A percentile compares a stretch with the other conserved stretches of the same genome.
phyloP scores from a whole-genome alignment of 2,329 filamentous ascomycete species.

The Rhexocercosporidium sp. region DNA sequence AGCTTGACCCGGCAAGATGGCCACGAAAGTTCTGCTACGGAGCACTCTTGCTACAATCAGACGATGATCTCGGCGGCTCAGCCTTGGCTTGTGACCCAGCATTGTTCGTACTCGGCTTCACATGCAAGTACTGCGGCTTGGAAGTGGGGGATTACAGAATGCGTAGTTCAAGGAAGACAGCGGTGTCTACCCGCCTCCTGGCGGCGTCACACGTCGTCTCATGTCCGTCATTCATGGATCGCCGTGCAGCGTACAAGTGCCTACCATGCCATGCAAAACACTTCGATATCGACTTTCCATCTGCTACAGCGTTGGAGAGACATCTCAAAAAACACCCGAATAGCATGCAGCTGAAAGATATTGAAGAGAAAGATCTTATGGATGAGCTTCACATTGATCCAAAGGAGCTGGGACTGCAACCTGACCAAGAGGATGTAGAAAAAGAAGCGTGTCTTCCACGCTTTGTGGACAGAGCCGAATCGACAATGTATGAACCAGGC shows the following conservation, averaged over 20 bases:
- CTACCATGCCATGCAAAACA: constrained; percentile 6
- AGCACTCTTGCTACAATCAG: constrained; percentile 4
- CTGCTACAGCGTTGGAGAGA: background rate
- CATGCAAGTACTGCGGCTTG: background rate
- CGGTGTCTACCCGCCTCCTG: background rate
- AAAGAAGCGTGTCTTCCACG: background rate
- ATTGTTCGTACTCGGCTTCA: background rate
- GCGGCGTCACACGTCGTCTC: background rate
- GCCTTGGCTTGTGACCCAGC: background rate
- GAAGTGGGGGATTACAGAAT: background rate
- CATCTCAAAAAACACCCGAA: constrained; percentile 1
- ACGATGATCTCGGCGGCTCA: background rate
- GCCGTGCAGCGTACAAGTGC: constrained; percentile 3
- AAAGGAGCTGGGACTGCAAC: background rate
- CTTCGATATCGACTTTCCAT: constrained; percentile 5
- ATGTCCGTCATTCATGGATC: background rate
- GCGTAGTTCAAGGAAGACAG: background rate
- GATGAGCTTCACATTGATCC: background rate
- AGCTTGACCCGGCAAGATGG: background rate
- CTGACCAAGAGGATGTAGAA: background rate
- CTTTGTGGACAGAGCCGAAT: background rate
- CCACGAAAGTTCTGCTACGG: background rate
- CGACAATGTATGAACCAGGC: background rate
- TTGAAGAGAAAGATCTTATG: background rate
- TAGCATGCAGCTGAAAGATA: background rate